These are phyloP conservation scores for Syncephalis plumigaleata DNA, from an alignment of 371 early-diverging fungal species.

Conservation along the genomic window DNA sequence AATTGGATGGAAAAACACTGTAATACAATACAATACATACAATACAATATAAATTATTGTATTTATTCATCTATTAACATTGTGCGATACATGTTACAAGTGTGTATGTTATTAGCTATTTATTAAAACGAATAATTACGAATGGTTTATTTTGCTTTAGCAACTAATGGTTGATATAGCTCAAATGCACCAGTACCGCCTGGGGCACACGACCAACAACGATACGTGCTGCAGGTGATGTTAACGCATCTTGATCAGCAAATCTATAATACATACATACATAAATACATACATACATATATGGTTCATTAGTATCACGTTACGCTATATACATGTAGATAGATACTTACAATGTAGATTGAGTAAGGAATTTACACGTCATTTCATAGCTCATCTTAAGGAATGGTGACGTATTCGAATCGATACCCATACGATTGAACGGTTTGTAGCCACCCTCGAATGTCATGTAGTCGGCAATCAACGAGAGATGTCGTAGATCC, in stretches of 20 bases:
- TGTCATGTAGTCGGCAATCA: conserved; percentile 99
- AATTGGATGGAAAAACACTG: too few relatives aligned
- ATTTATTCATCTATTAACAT: too few relatives aligned
- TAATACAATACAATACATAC: too few relatives aligned
- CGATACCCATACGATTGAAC: conserved; percentile 90
- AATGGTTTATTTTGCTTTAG: background rate
- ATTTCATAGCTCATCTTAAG: conserved; percentile 96
- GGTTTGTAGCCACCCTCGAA: conserved; percentile 96
- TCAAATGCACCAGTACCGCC: conserved; percentile 95
- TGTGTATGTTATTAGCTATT: too few relatives aligned
- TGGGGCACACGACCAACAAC: conserved; percentile 88
- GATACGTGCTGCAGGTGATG: conserved; percentile 80
- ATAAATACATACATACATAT: background rate
- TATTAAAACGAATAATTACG: too few relatives aligned
- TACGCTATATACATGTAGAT: too few relatives aligned
- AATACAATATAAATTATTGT: too few relatives aligned
- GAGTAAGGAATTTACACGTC: conserved; percentile 85
- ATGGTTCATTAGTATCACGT: too few relatives aligned
- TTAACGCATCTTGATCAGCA: conserved; percentile 78
- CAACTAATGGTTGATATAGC: conserved; percentile 36
- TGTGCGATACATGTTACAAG: too few relatives aligned
- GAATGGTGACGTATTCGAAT: conserved; percentile 83
- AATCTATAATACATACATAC: conserved; percentile 12
- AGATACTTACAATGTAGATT: conserved; percentile 61
- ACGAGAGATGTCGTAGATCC: conserved; percentile 87